A percentile compares a stretch with the other conserved stretches of the same genome.
These are phyloP conservation scores for Chrysoporthe deuterocubensis DNA, from an alignment of 2,329 filamentous ascomycete genomes.

Conservation along the genomic window DNA sequence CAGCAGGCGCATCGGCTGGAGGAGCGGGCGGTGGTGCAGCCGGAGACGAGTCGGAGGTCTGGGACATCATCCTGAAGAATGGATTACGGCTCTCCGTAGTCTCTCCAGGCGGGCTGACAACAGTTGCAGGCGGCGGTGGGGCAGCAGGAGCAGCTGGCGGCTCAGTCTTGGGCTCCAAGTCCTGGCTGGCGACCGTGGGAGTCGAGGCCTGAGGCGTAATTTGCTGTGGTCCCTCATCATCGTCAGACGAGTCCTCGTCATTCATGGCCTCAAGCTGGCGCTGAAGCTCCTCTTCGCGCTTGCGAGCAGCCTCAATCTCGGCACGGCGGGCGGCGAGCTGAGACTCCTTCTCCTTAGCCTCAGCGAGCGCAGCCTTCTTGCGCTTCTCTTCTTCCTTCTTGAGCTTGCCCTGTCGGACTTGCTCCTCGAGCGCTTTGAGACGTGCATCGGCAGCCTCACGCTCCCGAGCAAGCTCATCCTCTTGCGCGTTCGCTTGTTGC, in stretches of 20 bases:
- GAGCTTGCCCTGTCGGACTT: conserved; percentile 89
- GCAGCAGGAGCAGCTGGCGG: conserved; percentile 47
- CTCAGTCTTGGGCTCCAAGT: conserved; percentile 56
- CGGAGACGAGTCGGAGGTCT: conserved; percentile 44
- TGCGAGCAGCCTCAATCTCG: conserved; percentile 88
- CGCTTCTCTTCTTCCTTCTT: conserved; percentile 97
- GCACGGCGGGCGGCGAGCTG: conserved; percentile 83
- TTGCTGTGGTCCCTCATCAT: conserved; percentile 78
- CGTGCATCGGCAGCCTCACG: conserved; percentile 81
- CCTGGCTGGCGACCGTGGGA: conserved; percentile 58
- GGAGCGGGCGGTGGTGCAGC: conserved; percentile 40
- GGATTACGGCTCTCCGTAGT: conserved; percentile 84
- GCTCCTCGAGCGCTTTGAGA: conserved; percentile 87
- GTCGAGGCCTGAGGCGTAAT: conserved; percentile 66
- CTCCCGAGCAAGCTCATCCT: conserved; percentile 80
- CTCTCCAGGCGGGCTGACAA: conserved; percentile 62
- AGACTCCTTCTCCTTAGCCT: conserved; percentile 86
- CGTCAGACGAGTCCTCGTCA: conserved; percentile 76
- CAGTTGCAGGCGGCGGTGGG: conserved; percentile 55
- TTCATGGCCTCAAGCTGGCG: conserved; percentile 78
- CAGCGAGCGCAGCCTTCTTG: conserved; percentile 81
- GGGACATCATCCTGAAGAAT: conserved; percentile 87
- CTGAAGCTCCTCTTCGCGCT: conserved; percentile 87
- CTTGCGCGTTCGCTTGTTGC: conserved; percentile 72
- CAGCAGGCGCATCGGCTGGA: conserved; percentile 46